These are phyloP conservation scores for Coemansia pectinata DNA, from an alignment of 192 early-diverging fungal species.

Conservation along the genomic window DNA sequence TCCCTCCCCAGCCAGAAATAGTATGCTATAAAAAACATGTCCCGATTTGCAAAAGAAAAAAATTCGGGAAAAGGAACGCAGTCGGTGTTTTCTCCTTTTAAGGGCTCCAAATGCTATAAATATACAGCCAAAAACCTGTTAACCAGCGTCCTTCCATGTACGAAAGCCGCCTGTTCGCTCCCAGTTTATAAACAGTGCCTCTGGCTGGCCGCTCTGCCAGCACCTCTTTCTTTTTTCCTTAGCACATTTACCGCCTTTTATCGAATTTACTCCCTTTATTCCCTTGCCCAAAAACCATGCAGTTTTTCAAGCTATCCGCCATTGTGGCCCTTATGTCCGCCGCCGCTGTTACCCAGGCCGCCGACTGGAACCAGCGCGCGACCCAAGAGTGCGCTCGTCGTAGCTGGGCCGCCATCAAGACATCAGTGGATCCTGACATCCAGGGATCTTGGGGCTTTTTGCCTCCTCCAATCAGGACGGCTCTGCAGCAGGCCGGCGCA, in stretches of 20 bases:
- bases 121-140: not conserved
- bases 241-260: not conserved
- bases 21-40: not conserved
- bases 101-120: not conserved
- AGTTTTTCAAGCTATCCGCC: slow-evolving; percentile 26
- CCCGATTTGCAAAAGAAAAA: not conserved
- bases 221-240: not conserved
- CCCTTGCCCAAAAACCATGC: slow-evolving; percentile 9
- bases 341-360: slow-evolving; percentile 6
- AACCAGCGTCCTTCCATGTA: not conserved
- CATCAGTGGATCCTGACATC: slow-evolving; percentile 17
- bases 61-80: not conserved
- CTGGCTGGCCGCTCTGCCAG: not conserved
- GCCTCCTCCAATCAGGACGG: slow-evolving; percentile 18
- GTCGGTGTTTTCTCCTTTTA: not conserved
- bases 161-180: not conserved
- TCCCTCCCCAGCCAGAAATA: not conserved
- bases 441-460: slow-evolving; percentile 17
- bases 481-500: slow-evolving; percentile 5
- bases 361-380: slow-evolving; percentile 25
- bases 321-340: slow-evolving; percentile 14
- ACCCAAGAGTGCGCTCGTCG: slow-evolving; percentile 22
- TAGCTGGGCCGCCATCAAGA: slow-evolving; percentile 34
- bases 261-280: not conserved
- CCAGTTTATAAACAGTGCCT: not conserved